Percentiles rank a stretch among this genome's conserved stretches.
phyloP scores from a whole-genome alignment of 352 stramenopile genomes.

The Globisporangium spiculum region DNA sequence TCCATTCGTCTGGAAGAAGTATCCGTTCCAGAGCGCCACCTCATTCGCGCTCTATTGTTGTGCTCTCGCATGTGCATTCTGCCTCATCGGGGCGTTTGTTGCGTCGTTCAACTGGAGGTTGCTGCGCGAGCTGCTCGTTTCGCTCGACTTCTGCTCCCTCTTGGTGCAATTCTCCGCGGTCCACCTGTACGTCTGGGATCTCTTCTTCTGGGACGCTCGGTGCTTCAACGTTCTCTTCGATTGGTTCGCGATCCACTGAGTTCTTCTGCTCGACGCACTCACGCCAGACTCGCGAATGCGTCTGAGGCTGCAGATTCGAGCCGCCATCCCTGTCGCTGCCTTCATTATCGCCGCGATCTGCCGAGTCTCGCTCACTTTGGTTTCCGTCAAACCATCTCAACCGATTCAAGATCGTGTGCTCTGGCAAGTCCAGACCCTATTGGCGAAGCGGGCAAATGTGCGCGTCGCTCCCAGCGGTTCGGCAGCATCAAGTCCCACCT shows the following conservation, averaged over 20 bases:
- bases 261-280: constrained; percentile 28
- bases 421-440: not conserved
- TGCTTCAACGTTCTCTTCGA: constrained; percentile 10
- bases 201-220: constrained; percentile 21
- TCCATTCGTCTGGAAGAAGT: constrained; percentile 1
- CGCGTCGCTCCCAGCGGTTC: not conserved
- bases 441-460: not conserved
- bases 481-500: too few species aligned
- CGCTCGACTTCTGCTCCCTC: constrained; percentile 32
- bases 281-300: constrained; percentile 11
- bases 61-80: not conserved
- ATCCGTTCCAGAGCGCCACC: not conserved
- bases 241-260: constrained; percentile 22
- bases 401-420: constrained; percentile 8
- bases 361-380: constrained; percentile 1
- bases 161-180: constrained; percentile 24
- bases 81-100: constrained; percentile 6
- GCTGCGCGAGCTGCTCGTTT: constrained; percentile 7
- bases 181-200: constrained; percentile 22
- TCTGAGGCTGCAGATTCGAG: constrained; percentile 11
- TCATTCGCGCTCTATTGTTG: not conserved
- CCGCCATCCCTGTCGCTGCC: not conserved
- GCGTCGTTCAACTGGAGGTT: constrained; percentile 4
- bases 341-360: constrained; percentile 6
- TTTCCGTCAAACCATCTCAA: constrained; percentile 3